A percentile compares a stretch with the other conserved stretches of the same genome.
phyloP scores from a whole-genome alignment of 1,284 basidiomycete genomes.

The Uromyces viciae-fabae region DNA sequence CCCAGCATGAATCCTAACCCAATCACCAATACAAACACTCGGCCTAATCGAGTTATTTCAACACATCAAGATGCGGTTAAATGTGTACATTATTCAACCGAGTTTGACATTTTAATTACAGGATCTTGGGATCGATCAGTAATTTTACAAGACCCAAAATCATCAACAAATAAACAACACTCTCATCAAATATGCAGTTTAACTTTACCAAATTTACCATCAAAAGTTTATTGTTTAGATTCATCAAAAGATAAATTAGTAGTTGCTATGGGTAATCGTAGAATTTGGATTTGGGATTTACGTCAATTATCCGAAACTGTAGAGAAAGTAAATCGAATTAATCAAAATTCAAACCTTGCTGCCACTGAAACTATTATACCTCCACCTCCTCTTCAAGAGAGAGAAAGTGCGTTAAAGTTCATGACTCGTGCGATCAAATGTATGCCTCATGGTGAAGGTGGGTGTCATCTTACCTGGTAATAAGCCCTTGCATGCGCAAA shows the following conservation, averaged over 20 bases:
- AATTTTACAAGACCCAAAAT: constrained; percentile 77
- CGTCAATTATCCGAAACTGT: constrained; percentile 19
- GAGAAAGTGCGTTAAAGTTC: constrained; percentile 91
- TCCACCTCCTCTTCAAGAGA: constrained; percentile 63
- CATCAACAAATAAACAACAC: constrained; percentile 26
- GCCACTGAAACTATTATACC: constrained; percentile 18
- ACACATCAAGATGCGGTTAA: constrained; percentile 42
- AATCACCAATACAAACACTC: background rate
- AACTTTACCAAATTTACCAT: constrained; percentile 67
- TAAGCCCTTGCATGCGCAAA: background rate
- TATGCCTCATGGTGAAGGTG: constrained; percentile 87
- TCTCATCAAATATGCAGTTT: constrained; percentile 60
- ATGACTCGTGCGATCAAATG: constrained; percentile 85
- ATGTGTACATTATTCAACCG: constrained; percentile 37
- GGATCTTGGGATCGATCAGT: constrained; percentile 87
- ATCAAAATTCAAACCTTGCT: constrained; percentile 15
- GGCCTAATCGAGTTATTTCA: constrained; percentile 40
- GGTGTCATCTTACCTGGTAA: too few species aligned
- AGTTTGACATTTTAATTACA: constrained; percentile 62
- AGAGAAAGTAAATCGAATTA: constrained; percentile 28
- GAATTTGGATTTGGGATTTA: constrained; percentile 81
- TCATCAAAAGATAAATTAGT: constrained; percentile 70
- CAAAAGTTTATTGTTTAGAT: constrained; percentile 78
- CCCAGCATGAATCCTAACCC: background rate
- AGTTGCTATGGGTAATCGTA: constrained; percentile 80